Percentiles rank a stretch among this genome's conserved stretches.
phyloP scores from a whole-genome alignment of 257 asterid species.

The Nyctanthes arbortristis region DNA sequence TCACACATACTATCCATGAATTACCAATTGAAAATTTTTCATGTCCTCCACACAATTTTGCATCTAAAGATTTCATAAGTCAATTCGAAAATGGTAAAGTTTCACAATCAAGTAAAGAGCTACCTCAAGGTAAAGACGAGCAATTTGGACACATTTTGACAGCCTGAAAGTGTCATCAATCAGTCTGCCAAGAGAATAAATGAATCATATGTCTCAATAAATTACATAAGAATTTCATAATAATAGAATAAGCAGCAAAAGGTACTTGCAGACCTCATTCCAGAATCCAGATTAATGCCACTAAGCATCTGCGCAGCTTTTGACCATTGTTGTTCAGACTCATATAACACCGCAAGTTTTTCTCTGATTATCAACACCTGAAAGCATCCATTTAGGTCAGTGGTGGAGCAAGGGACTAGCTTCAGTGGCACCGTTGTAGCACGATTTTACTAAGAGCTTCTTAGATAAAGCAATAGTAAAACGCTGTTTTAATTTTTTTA shows the following conservation, averaged over 20 bases:
- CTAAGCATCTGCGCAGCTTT: slow-evolving; percentile 98
- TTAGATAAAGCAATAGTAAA: no score
- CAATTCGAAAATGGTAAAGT: background rate
- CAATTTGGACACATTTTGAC: slow-evolving; percentile 94
- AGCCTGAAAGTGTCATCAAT: slow-evolving; percentile 89
- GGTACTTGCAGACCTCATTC: slow-evolving; percentile 71
- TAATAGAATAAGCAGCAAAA: slow-evolving; percentile 9
- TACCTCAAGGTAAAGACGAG: slow-evolving; percentile 97
- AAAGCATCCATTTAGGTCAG: slow-evolving; percentile 11
- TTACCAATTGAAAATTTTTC: background rate
- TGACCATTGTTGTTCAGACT: slow-evolving; percentile 94
- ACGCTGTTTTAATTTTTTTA: no score
- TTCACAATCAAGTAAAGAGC: slow-evolving; percentile 12
- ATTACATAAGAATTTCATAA: slow-evolving; percentile 5
- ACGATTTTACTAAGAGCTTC: no score
- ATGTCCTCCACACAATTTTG: background rate
- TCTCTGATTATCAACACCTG: slow-evolving; percentile 94
- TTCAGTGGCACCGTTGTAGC: no score
- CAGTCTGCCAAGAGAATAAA: slow-evolving; percentile 45
- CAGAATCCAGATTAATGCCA: slow-evolving; percentile 98
- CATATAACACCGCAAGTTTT: slow-evolving; percentile 89
- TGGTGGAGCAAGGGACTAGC: no score
- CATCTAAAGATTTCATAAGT: no score
- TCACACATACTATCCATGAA: background rate
- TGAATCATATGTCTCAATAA: slow-evolving; percentile 1